Base-by-base conservation (phyloP, 345 rosid species). In the Anacardium occidentale region DNA sequence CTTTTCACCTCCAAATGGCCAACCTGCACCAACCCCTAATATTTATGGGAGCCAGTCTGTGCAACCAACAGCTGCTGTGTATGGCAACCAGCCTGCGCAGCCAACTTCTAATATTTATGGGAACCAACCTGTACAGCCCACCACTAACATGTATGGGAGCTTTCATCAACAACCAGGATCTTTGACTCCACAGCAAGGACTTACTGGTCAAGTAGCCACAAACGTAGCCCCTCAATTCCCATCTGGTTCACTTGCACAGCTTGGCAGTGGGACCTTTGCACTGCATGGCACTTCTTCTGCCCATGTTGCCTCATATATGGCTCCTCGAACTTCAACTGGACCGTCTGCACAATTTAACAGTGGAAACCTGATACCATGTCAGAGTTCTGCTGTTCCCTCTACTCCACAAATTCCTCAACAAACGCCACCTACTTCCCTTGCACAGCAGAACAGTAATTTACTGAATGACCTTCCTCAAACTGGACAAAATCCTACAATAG, bases 391-490 rank as follows among this genome's bases (percentile, higher is more conserved):
- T 60, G 66, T 75, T 63, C 74, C 82, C 12, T 56, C 64, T 48
- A 45, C 55, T 67, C 73, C 84, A 29, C 92, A 85, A 68, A 61
- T 34, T 74, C 71, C 82, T 48, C 76, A 73, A 75, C 86, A 85
- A 76, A 76, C 64, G 21, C 74, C 83, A 74, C 59, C 66, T 40
- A 85, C 69, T 64, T 68, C 81, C 66, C 64, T 73, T 73, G 78
- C 85, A 57, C 89, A 79, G 60, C 88, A 79, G 56, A 86, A 76
- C 76, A 79, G 40, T 79, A 85, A 81, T 73, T 52, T 76, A 69
- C 75, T 80, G 68, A 89, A 90, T 53, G 83, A 89, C 74, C 78
- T 69, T 80, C 74, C 90, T 26, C 96, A 82, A 76, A 57, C 79
- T 45, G 91, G 77, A 24, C 63, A 79, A 52, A 82, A 66, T 50